Evolutionary conservation across 495 filamentous ascomycete species (phyloP).

Genomic region (Daldinia bambusicola): DNA sequence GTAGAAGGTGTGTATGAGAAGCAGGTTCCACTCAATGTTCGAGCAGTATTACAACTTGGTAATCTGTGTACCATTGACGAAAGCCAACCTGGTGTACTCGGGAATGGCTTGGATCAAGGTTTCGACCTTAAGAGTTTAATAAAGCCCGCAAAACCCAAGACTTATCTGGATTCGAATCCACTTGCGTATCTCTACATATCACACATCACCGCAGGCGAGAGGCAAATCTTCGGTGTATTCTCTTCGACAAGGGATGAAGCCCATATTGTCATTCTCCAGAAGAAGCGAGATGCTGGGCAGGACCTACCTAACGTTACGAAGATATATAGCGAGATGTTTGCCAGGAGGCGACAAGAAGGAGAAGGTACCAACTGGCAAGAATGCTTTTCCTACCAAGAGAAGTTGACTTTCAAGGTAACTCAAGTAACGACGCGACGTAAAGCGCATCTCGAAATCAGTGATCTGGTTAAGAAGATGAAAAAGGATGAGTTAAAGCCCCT

Average conservation of each 20-base stretch:
- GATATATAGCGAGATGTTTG: slow-evolving; percentile 82
- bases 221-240: slow-evolving; percentile 93
- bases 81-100: slow-evolving; percentile 86
- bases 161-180: slow-evolving; percentile 75
- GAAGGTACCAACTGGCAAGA: slow-evolving; percentile 76
- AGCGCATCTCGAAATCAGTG: slow-evolving; percentile 84
- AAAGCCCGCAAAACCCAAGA: slow-evolving; percentile 68
- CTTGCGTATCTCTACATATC: slow-evolving; percentile 90
- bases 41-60: slow-evolving; percentile 88
- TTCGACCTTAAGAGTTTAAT: slow-evolving; percentile 86
- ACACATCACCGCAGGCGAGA: slow-evolving; percentile 87
- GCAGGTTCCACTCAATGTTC: slow-evolving; percentile 82
- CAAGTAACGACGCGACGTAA: slow-evolving; percentile 91
- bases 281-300: slow-evolving; percentile 74
- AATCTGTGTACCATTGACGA: slow-evolving; percentile 96
- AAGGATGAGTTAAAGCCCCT: slow-evolving; percentile 81
- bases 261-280: slow-evolving; percentile 85
- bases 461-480: slow-evolving; percentile 85
- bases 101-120: slow-evolving; percentile 90
- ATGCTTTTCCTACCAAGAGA: slow-evolving; percentile 87
- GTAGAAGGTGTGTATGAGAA: slow-evolving; percentile 98
- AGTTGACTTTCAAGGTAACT: slow-evolving; percentile 82
- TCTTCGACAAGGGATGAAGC: slow-evolving; percentile 84
- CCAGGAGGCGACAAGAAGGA: slow-evolving; percentile 71
- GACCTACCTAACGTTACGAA: slow-evolving; percentile 90